Conservation (phyloP, 306 rosid species). For the Begonia fuchsioides region DNA sequence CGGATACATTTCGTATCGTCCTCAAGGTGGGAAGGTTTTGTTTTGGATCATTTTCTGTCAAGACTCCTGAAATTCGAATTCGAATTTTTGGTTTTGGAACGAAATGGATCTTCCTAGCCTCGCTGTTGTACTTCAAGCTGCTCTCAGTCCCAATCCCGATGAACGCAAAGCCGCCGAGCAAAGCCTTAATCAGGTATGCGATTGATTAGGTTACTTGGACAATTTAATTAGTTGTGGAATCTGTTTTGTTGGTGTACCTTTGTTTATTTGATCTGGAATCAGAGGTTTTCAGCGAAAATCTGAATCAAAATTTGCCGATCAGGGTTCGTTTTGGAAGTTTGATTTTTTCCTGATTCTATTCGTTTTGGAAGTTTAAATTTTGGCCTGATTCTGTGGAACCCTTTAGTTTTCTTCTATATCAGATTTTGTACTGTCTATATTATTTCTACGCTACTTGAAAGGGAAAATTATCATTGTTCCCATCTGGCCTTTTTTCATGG, state of each 20-base stretch:
- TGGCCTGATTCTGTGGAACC: too few relatives aligned
- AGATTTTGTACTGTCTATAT: too few relatives aligned
- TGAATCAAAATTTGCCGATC: too few relatives aligned
- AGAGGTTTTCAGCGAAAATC: too few relatives aligned
- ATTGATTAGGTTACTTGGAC: constrained; percentile 2
- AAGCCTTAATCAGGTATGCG: constrained; percentile 66
- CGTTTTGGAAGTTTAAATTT: too few relatives aligned
- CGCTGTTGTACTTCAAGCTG: constrained; percentile 61
- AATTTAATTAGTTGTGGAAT: background rate
- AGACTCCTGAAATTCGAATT: background rate
- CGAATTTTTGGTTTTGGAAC: constrained; percentile 1
- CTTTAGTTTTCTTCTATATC: too few relatives aligned
- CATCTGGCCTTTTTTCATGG: too few relatives aligned
- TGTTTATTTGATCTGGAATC: too few relatives aligned
- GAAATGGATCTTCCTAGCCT: constrained; percentile 80
- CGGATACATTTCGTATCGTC: background rate
- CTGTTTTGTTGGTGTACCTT: background rate
- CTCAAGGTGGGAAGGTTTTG: background rate
- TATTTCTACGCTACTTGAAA: too few relatives aligned
- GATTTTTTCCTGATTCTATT: too few relatives aligned
- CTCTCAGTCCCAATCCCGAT: constrained; percentile 81
- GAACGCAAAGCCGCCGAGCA: constrained; percentile 94
- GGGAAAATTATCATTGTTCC: too few relatives aligned
- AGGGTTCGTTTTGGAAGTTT: too few relatives aligned
- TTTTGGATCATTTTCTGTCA: constrained; percentile 5